Evolutionary conservation across 1,139 yeast species (phyloP), one percentile per base, ranked within the genome.

Genomic region (Ogataea hybrid): DNA sequence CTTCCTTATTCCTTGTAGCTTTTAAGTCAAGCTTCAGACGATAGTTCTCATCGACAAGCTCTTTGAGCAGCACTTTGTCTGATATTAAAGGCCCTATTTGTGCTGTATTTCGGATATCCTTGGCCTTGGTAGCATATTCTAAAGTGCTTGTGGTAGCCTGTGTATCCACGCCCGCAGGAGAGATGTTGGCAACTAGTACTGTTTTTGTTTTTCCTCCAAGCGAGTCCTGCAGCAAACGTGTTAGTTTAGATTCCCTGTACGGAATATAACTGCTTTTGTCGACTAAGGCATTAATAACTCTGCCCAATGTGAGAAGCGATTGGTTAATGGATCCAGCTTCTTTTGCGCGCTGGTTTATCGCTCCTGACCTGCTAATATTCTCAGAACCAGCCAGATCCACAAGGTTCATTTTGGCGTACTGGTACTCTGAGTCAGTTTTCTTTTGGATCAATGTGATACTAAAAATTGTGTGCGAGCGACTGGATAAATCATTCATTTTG

Each of bases 301-400:
- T 68, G 0, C 96, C 97, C 36, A 89, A 70, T 0, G 96, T 83
- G 29, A 88, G 65, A 44, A 89, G 69, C 48, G 92, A 82, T 61
- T 87, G 94, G 61, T 89, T 89, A 41, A 89, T 89, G 54, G 83
- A 77, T 2, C 95, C 96, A 2, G 96, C 96, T 61, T 87, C 96
- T 51, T 86, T 78, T 0, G 95, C 95, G 23, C 94, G 70, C 56
- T 77, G 81, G 57, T 82, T 79, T 41, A 71, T 77, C 0, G 95
- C 92, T 1, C 96, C 96, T 0, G 95, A 84, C 44, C 87, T 69
- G 47, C 71, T 77, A 37, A 88, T 81, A 55, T 87, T 86, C 60
- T 84, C 92, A 7, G 88, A 81, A 0, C 92, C 94, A 1, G 92
- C 94, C 47, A 84, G 70, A 67, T 84, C 92, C 2, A 84, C 92